Conservation (phyloP, 75 land plant genomes). For the Pinus tabuliformis region DNA sequence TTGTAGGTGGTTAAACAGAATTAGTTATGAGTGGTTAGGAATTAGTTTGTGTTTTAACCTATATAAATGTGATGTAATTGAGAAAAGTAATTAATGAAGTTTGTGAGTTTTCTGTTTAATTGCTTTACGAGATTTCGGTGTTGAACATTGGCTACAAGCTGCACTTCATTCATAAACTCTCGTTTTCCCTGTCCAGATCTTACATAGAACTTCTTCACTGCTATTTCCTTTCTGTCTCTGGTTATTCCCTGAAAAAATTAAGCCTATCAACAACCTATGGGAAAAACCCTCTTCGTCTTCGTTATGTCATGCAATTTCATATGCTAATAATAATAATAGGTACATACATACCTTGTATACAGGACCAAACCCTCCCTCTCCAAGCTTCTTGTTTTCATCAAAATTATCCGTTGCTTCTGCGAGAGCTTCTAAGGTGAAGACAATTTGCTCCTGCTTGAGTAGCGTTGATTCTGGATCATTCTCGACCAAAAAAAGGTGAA, state of each 20-base stretch:
- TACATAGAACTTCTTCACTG: conserved; percentile 8
- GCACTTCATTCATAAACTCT: conserved; percentile 22
- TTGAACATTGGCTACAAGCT: conserved; percentile 10
- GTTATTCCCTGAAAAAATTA: conserved; percentile 7
- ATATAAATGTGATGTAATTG: too few relatives aligned
- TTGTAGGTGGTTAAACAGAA: too few relatives aligned
- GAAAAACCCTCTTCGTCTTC: background rate
- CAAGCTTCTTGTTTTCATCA: conserved; percentile 14
- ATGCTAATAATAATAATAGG: background rate
- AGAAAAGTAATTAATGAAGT: too few relatives aligned
- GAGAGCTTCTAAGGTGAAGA: conserved; percentile 7
- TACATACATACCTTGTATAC: conserved; percentile 19
- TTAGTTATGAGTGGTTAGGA: too few relatives aligned
- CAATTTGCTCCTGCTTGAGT: background rate
- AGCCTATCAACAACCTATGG: background rate
- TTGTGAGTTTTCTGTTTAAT: too few relatives aligned
- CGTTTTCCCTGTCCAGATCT: background rate
- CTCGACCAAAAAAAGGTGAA: background rate
- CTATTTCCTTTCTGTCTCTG: conserved; percentile 9
- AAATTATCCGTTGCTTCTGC: conserved; percentile 19
- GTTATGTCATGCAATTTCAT: background rate
- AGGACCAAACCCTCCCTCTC: conserved; percentile 19
- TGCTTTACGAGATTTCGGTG: background rate
- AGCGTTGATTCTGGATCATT: background rate
- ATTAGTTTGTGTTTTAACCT: too few relatives aligned